These are phyloP conservation scores for Phaffomyces thermotolerans DNA, from an alignment of 805 yeast genomes.

Conservation along the genomic window DNA sequence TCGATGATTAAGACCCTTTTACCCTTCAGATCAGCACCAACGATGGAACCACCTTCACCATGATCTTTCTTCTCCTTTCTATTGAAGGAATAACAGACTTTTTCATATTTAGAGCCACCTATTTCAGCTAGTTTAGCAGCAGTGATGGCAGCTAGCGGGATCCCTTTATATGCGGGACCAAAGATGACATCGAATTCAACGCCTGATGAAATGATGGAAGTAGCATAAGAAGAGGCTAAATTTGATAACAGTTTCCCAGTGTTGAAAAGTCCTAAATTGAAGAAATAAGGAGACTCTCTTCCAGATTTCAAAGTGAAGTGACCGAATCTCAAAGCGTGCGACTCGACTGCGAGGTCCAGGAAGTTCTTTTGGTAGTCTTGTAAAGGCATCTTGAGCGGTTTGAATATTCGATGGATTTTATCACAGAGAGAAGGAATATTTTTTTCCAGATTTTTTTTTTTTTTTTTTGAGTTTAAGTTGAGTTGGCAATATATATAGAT, in stretches of 20 bases:
- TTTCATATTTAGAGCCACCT: slow-evolving; percentile 68
- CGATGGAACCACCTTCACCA: slow-evolving; percentile 96
- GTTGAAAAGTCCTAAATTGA: slow-evolving; percentile 86
- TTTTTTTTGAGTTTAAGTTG: too few relatives aligned
- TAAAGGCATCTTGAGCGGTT: neutral
- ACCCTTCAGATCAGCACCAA: slow-evolving; percentile 69
- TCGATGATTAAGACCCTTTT: slow-evolving; percentile 82
- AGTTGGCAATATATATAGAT: too few relatives aligned
- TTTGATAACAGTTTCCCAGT: slow-evolving; percentile 73
- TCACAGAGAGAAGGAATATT: neutral
- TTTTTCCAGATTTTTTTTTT: too few relatives aligned
- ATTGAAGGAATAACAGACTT: slow-evolving; percentile 86
- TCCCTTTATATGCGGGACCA: slow-evolving; percentile 98
- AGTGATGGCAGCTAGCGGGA: slow-evolving; percentile 89
- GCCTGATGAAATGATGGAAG: slow-evolving; percentile 74
- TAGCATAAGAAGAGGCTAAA: slow-evolving; percentile 83
- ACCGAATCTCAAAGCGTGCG: slow-evolving; percentile 82
- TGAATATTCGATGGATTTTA: neutral
- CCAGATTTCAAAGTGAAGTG: slow-evolving; percentile 87
- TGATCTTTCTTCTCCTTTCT: slow-evolving; percentile 96
- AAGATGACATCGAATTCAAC: slow-evolving; percentile 84
- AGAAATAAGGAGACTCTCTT: slow-evolving; percentile 90
- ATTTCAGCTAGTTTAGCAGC: slow-evolving; percentile 88
- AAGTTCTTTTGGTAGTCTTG: slow-evolving; percentile 56
- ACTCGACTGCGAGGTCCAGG: slow-evolving; percentile 73